Evolutionary conservation across 805 yeast species (phyloP).

Genomic region (Ogataea sp.): DNA sequence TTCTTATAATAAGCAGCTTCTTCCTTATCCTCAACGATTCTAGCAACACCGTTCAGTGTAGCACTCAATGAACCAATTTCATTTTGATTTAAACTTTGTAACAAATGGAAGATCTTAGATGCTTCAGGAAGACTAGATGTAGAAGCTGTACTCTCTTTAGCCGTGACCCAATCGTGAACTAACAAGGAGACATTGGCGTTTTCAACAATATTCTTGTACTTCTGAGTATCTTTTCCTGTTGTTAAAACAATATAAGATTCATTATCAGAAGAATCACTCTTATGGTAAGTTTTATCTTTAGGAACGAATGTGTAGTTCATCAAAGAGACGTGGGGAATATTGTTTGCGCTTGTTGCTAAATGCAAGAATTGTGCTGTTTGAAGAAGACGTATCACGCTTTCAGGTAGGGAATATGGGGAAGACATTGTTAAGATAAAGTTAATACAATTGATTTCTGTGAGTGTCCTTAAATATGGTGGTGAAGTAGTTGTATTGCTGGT

Average conservation of each 20-base stretch:
- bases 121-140: slow-evolving; percentile 17
- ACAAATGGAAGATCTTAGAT: slow-evolving; percentile 45
- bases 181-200: slow-evolving; percentile 79
- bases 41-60: slow-evolving; percentile 69
- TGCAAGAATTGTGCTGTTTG: slow-evolving; percentile 67
- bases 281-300: slow-evolving; percentile 24
- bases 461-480: too few species aligned
- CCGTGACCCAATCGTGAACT: slow-evolving; percentile 86
- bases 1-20: slow-evolving; percentile 55
- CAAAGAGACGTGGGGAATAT: slow-evolving; percentile 78
- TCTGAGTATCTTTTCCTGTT: slow-evolving; percentile 63
- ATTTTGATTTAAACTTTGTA: slow-evolving; percentile 70
- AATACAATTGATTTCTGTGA: background rate
- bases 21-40: slow-evolving; percentile 38
- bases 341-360: slow-evolving; percentile 63
- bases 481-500: too few species aligned
- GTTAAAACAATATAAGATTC: slow-evolving; percentile 58
- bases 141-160: slow-evolving; percentile 28
- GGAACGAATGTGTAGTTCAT: slow-evolving; percentile 81
- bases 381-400: slow-evolving; percentile 34
- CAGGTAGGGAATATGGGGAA: slow-evolving; percentile 21
- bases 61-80: slow-evolving; percentile 78
- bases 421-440: background rate
- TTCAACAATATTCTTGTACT: slow-evolving; percentile 55
- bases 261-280: slow-evolving; percentile 17